Evolutionary conservation across 768 basidiomycete genomes (phyloP), one percentile per base, ranked within the genome.

Genomic region (Psilocybe azurescens): DNA sequence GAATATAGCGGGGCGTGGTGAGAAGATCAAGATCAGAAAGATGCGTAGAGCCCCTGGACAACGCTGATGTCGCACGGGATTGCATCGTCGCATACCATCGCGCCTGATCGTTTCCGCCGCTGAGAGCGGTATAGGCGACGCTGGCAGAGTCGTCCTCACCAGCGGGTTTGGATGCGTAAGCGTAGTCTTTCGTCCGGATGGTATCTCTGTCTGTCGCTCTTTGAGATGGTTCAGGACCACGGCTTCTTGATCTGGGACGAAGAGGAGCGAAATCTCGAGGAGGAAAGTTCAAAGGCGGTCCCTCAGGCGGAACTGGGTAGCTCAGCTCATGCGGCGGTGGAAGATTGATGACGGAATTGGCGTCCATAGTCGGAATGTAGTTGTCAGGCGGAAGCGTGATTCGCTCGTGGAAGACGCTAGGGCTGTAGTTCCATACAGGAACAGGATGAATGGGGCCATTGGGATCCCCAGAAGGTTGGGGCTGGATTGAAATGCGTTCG

Each of bases 291-390:
- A 41, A 38, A 28, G 49, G 53, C 10, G 65, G 58, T 7, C 49
- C 66, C 33, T 52, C 62, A 5, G 66, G 36, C 29, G 67, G 54
- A 2, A 74, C 63, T 2, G 71, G 71, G 9, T 70, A 70, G 16
- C 73, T 76, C 18, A 86, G 62, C 60, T 79, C 84, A 58, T 85
- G 81, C 1, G 86, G 86, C 18, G 84, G 79, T 5, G 83, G 84
- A n/a, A 86, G 72, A 4, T 71, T 62, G 16, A 84, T 83, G 18
- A 74, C 69, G 9, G 75, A 74, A 59, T 79, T 74, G 0, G 74
- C 60, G 13, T 75, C 79, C 62, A 79, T 50, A n/a, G 69, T 76
- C 0, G 86, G 85, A 57, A 86, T 83, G 59, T 74, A 86, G 4
- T 75, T 77, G n/a, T 86, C 85, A 0, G 82, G 83, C 6, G 77